Evolutionary conservation across 2,329 filamentous ascomycete species (phyloP), one percentile per base, ranked within the genome.

Genomic region (Sporothrix dimorphospora): DNA sequence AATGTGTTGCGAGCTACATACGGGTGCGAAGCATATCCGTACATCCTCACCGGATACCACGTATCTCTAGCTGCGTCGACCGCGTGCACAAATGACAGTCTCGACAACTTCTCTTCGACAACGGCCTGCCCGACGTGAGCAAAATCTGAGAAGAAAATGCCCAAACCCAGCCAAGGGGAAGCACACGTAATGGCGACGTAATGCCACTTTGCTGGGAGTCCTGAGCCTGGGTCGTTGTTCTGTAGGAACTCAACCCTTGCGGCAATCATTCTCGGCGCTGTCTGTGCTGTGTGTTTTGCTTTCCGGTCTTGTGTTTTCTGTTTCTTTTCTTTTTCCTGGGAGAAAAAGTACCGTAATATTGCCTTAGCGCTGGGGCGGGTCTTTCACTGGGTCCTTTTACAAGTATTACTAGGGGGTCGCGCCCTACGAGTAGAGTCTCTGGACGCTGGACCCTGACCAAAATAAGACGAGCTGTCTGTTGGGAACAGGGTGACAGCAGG

Each of bases 331-430:
- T 11, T 27, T 9, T 19, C n/a, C 1, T 11, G 40, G 9, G 14
- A 65, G 9, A 27, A 45, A 16, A 27, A 45, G 59, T 9, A 42
- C 57, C 19, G n/a, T 42, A 19, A 63, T 63, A 24, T 63, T 63
- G 57, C 57, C 38, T 65, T 65, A 45, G 59, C 59, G 59, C 59
- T 14, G n/a, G 59, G 59, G 59, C 38, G 59, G 38, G 59, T 19
- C 19, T n/a, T 45, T 30, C 16, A 27, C 59, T 19, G 59, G 38
- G 30, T n/a, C n/a, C n/a, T n/a, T n/a, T n/a, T n/a, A n/a, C n/a
- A n/a, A n/a, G n/a, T n/a, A n/a, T n/a, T n/a, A n/a, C n/a, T n/a
- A n/a, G n/a, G n/a, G n/a, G n/a, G n/a, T n/a, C n/a, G n/a, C n/a
- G n/a, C n/a, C n/a, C n/a, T n/a, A n/a, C n/a, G 38, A 40, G 38